Percentiles rank a stretch among this genome's conserved stretches.
These are phyloP conservation scores for Zygoascus meyerae DNA, from an alignment of 1,139 yeast species.

Conservation along the genomic window DNA sequence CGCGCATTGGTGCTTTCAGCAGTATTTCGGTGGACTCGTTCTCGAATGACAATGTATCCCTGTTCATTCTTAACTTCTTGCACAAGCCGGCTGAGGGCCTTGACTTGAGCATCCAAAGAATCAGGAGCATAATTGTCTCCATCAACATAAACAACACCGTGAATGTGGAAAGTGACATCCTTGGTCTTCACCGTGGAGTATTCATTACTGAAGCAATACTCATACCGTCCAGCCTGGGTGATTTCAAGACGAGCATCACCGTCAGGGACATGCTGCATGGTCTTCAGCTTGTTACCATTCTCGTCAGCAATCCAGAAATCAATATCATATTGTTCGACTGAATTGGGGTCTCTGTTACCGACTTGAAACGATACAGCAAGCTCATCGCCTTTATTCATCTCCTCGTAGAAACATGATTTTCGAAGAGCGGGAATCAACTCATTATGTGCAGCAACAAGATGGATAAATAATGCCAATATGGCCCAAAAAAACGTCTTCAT, in stretches of 20 bases:
- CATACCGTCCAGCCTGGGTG: conserved; percentile 62
- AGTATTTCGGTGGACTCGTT: conserved; percentile 95
- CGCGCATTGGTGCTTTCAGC: conserved; percentile 96
- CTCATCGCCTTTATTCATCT: conserved; percentile 75
- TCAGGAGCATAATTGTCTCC: conserved; percentile 76
- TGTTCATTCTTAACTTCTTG: conserved; percentile 84
- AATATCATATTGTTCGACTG: conserved; percentile 68
- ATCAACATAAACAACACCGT: conserved; percentile 86
- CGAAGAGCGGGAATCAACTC: conserved; percentile 81
- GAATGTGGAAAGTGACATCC: conserved; percentile 93
- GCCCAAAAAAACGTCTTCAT: conserved; percentile 7
- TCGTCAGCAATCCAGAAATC: conserved; percentile 68
- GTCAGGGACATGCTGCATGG: conserved; percentile 58
- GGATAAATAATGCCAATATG: conserved; percentile 13
- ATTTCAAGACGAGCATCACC: conserved; percentile 75
- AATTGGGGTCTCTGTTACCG: conserved; percentile 79
- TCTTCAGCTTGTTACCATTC: conserved; percentile 47
- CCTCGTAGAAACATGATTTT: conserved; percentile 83
- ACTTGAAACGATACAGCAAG: conserved; percentile 88
- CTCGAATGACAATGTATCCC: conserved; percentile 88
- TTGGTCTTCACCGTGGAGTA: conserved; percentile 64
- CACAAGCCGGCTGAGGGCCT: conserved; percentile 67
- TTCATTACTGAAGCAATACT: conserved; percentile 90
- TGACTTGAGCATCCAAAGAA: conserved; percentile 79
- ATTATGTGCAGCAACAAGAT: conserved; percentile 55